Evolutionary conservation across 768 basidiomycete genomes (phyloP), one percentile per base, ranked within the genome.

Genomic region (Leccinum incarnatum): DNA sequence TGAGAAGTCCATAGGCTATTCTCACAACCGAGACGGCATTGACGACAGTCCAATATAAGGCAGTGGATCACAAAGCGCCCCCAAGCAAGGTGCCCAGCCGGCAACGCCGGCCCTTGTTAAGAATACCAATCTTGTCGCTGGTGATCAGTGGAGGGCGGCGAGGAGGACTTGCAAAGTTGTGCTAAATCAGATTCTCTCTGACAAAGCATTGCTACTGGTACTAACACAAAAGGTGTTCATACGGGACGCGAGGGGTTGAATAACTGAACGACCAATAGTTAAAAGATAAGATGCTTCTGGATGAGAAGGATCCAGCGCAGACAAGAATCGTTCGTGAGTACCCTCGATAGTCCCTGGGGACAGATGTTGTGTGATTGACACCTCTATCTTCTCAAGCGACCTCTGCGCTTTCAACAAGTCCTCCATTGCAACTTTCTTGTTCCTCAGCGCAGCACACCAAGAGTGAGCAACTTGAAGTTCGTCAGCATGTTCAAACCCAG

Each of bases 61-160:
- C 27, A 29, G 27, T 29, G 27, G 27, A 29, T 29, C 27, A 29
- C 27, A 29, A 29, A 29, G 2, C 27, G 27, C 27, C 27, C 27
- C 27, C 27, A 29, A 29, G 27, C 27, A 29, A 29, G 27, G 27
- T 29, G 27, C 27, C 27, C 8, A 29, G 8, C 27, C 2, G 27
- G 27, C 27, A 29, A 29, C 27, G 27, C 23, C 19, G 25, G 25
- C 25, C 25, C 25, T 25, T 25, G 25, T 48, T 37, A 32, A n/a
- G 37, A n/a, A 40, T 40, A 40, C 37, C 34, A 37, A 51, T 63
- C 47, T 58, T 37, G n/a, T 25, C 15, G 21, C 49, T 50, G 27
- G 50, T 53, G 66, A 64, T 65, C 53, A 65, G 69, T 56, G 47
- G 51, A 45, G 47, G 29, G 42, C 34, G 45, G 51, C 36, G 40